These are phyloP conservation scores for Vanrija pseudolonga DNA, from an alignment of 1,284 basidiomycete species.

Conservation along the genomic window DNA sequence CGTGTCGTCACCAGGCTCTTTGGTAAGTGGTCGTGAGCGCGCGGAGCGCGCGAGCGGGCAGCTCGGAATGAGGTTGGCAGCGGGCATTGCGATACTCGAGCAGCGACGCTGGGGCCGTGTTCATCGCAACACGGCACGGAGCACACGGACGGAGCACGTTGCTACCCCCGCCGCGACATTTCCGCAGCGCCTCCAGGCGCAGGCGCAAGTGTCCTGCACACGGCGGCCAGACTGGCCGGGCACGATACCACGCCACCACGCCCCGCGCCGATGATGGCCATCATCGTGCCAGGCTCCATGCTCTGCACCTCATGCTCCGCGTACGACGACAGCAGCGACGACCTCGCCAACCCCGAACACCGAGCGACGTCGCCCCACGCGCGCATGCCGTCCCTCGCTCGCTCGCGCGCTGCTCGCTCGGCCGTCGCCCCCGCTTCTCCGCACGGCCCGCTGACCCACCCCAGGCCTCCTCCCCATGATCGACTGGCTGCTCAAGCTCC, in stretches of 20 bases:
- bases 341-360: not conserved
- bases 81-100: too few species aligned
- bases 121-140: too few species aligned
- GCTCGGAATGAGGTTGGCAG: too few species aligned
- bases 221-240: not conserved
- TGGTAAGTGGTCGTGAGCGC: constrained; percentile 27
- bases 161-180: not conserved
- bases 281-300: too few species aligned
- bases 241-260: too few species aligned
- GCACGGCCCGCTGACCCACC: not conserved
- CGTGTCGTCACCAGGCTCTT: constrained; percentile 45
- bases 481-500: constrained; percentile 33
- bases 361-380: not conserved
- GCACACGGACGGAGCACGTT: not conserved
- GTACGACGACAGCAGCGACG: not conserved
- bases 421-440: not conserved
- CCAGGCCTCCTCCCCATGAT: constrained; percentile 40
- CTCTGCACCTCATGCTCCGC: not conserved
- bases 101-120: not conserved
- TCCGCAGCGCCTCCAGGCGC: not conserved
- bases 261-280: too few species aligned
- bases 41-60: not conserved
- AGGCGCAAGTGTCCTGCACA: not conserved
- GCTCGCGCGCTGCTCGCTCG: too few species aligned
- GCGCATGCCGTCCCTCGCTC: too few species aligned